phyloP scores from a whole-genome alignment of 352 stramenopile species.

The Phytopythium cucurbitacearum region DNA sequence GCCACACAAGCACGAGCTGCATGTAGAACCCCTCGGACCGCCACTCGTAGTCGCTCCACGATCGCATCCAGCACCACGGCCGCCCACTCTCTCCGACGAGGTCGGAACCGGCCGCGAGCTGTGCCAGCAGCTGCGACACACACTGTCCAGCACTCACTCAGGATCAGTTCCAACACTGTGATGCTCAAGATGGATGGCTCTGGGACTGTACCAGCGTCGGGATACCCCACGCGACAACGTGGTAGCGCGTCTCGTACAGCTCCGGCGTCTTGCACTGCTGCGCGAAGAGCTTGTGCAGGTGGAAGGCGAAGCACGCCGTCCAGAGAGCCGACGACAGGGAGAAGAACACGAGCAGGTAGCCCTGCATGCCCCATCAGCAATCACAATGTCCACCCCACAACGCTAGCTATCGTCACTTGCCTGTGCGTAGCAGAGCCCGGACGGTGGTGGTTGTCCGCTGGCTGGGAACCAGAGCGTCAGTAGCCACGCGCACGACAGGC shows the following conservation, averaged over 20 bases:
- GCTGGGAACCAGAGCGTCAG: conserved; percentile 36
- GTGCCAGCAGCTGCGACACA: conserved; percentile 37
- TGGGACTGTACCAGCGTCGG: conserved; percentile 26
- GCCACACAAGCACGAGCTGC: conserved; percentile 65
- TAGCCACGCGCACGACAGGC: conserved; percentile 46
- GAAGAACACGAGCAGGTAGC: conserved; percentile 68
- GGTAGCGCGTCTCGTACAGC: conserved; percentile 63
- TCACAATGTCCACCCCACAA: background rate
- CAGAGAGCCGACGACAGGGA: conserved; percentile 61
- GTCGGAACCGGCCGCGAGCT: conserved; percentile 36
- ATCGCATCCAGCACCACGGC: conserved; percentile 77
- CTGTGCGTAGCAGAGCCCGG: conserved; percentile 28
- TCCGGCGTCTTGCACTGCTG: conserved; percentile 46
- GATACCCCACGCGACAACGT: conserved; percentile 65
- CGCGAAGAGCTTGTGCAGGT: conserved; percentile 65
- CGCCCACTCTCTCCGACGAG: conserved; percentile 59
- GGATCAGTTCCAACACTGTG: too few species aligned
- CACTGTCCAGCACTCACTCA: conserved; percentile 18
- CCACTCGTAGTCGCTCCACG: conserved; percentile 61
- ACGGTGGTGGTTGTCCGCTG: conserved; percentile 1
- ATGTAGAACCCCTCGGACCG: conserved; percentile 37
- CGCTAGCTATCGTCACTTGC: conserved; percentile 11
- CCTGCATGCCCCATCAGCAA: conserved; percentile 16
- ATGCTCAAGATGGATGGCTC: too few species aligned
- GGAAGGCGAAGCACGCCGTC: conserved; percentile 74